Conservation (phyloP, 2,329 filamentous ascomycete genomes). For the Colletotrichum somersetense region DNA sequence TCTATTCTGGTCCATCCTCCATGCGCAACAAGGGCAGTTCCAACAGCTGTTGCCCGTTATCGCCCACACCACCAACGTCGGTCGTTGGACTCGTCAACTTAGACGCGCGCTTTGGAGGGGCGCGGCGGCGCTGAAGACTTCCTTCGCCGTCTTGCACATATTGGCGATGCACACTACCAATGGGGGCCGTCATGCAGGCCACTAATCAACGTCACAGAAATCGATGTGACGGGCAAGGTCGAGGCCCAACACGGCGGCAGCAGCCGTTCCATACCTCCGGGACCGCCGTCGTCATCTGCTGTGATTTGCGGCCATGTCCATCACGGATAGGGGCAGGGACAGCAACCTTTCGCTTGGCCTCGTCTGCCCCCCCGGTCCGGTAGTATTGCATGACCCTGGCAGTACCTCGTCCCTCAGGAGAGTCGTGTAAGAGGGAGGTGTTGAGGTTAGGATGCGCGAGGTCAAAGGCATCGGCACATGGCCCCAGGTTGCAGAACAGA, state of each 20-base stretch:
- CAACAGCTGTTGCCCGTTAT: background rate
- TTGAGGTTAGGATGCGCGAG: background rate
- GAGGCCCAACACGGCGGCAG: slow-evolving; percentile 39
- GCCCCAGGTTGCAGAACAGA: slow-evolving; percentile 23
- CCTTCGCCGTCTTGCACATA: background rate
- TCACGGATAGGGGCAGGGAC: slow-evolving; percentile 35
- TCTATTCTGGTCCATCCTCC: slow-evolving; percentile 20
- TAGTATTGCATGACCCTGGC: slow-evolving; percentile 2
- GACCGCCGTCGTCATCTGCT: slow-evolving; percentile 30
- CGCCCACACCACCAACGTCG: background rate
- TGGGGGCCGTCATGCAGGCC: slow-evolving; percentile 34
- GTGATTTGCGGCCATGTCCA: slow-evolving; percentile 30
- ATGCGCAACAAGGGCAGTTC: slow-evolving; percentile 13
- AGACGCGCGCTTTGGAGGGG: slow-evolving; percentile 39
- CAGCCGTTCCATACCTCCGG: slow-evolving; percentile 37
- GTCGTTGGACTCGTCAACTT: slow-evolving; percentile 25
- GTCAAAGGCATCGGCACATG: slow-evolving; percentile 4
- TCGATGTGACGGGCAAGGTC: slow-evolving; percentile 32
- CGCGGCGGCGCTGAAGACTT: slow-evolving; percentile 19
- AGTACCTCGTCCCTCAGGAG: background rate
- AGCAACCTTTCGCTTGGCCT: slow-evolving; percentile 15
- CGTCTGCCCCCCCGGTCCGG: slow-evolving; percentile 14
- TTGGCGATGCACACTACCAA: slow-evolving; percentile 30
- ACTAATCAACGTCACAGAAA: slow-evolving; percentile 30
- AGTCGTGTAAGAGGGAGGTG: background rate